Evolutionary conservation across 148 eudicot genomes (phyloP).

Genomic region (Talinum fruticosum): DNA sequence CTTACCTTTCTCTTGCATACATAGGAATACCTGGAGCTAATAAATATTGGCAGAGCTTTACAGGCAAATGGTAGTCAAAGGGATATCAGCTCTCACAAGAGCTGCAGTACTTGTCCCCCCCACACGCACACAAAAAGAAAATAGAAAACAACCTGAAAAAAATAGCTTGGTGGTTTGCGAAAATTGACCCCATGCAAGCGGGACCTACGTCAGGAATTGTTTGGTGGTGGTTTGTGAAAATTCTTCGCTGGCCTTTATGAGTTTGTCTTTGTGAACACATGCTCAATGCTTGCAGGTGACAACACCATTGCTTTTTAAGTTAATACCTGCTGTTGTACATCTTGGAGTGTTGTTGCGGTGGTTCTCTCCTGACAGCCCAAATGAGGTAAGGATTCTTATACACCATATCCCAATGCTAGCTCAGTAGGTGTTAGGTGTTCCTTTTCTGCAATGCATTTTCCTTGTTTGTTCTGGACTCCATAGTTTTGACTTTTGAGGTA

Average conservation of each 20-base stretch:
- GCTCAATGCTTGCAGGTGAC: constrained; percentile 61
- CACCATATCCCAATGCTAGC: neutral
- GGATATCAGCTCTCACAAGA: too few relatives aligned
- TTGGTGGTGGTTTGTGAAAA: neutral
- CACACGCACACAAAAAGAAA: too few relatives aligned
- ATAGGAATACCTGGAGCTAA: too few relatives aligned
- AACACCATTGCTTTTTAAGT: constrained; percentile 90
- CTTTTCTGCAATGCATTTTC: neutral
- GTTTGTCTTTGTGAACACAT: neutral
- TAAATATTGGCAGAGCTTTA: too few relatives aligned
- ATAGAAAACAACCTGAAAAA: too few relatives aligned
- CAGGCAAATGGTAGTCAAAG: too few relatives aligned
- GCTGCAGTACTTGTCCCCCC: too few relatives aligned
- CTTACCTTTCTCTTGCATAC: too few relatives aligned
- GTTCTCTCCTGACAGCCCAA: constrained; percentile 79
- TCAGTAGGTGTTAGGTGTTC: neutral
- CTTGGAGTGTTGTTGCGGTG: constrained; percentile 90
- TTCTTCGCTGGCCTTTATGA: neutral
- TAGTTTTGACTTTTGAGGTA: constrained; percentile 30
- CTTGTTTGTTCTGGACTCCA: neutral
- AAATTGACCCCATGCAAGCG: too few relatives aligned
- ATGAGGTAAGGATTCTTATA: constrained; percentile 53
- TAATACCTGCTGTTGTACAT: constrained; percentile 93
- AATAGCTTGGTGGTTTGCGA: too few relatives aligned
- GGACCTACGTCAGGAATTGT: too few relatives aligned